Conservation (phyloP, 2,329 filamentous ascomycete species). For the Sclerotinia nivalis region DNA sequence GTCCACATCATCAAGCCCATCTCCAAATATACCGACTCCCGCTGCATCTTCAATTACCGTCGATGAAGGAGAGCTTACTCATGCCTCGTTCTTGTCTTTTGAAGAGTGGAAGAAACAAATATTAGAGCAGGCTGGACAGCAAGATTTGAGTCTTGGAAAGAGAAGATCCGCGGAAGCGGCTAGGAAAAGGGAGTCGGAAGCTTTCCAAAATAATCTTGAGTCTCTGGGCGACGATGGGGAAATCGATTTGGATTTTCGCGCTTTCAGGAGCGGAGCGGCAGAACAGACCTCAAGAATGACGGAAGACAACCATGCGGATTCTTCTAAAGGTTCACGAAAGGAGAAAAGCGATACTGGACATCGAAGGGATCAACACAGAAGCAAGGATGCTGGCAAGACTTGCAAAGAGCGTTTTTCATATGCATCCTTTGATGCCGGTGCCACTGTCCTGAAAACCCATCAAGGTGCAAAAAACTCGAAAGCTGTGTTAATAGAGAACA, state of each 20-base stretch:
- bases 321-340: constrained; percentile 36
- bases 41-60: constrained; percentile 27
- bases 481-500: constrained; percentile 90
- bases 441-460: constrained; percentile 89
- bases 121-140: constrained; percentile 81
- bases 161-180: constrained; percentile 49
- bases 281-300: constrained; percentile 26
- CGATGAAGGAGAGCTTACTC: constrained; percentile 44
- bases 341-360: constrained; percentile 33
- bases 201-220: constrained; percentile 69
- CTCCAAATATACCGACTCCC: constrained; percentile 10
- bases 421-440: constrained; percentile 94
- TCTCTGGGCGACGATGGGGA: constrained; percentile 85
- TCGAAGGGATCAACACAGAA: constrained; percentile 52
- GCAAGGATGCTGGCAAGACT: constrained; percentile 93
- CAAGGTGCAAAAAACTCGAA: constrained; percentile 83
- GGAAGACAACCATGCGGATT: constrained; percentile 30
- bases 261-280: constrained; percentile 51
- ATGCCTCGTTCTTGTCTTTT: constrained; percentile 88
- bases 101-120: constrained; percentile 98
- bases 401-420: constrained; percentile 98
- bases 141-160: constrained; percentile 64
- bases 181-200: constrained; percentile 54
- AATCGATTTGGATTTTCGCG: constrained; percentile 72
- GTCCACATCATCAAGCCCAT: constrained; percentile 16